Conservation (phyloP, 2,329 filamentous ascomycete species). For the Talaromyces sp. region DNA sequence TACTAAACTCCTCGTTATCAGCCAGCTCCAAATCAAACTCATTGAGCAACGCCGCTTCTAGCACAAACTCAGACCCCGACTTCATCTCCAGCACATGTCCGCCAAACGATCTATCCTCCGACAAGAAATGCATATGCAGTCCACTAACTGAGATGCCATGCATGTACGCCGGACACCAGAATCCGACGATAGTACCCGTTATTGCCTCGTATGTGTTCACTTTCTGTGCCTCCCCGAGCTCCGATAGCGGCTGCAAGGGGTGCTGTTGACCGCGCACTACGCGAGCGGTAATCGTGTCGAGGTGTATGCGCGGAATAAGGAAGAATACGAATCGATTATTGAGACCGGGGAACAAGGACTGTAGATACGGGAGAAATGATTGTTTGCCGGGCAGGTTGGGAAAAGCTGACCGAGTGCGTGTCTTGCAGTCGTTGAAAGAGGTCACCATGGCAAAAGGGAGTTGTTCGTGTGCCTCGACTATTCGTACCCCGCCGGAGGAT, state of each 20-base stretch:
- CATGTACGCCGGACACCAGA: constrained; percentile 15
- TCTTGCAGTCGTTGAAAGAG: constrained; percentile 10
- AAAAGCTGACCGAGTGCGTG: constrained; percentile 7
- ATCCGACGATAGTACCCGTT: constrained; percentile 11
- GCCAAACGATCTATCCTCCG: constrained; percentile 11
- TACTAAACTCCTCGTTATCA: constrained; percentile 9
- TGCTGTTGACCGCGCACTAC: constrained; percentile 16
- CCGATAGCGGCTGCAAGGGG: constrained; percentile 12
- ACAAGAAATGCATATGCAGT: constrained; percentile 16
- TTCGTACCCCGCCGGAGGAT: constrained; percentile 3
- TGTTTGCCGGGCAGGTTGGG: constrained; percentile 8
- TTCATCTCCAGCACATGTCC: constrained; percentile 14
- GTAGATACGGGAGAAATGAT: constrained; percentile 5
- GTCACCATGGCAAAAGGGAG: constrained; percentile 15
- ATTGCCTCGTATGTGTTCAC: constrained; percentile 9
- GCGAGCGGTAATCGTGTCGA: constrained; percentile 12
- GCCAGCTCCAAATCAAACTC: constrained; percentile 13
- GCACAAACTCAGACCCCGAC: not conserved
- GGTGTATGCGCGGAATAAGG: constrained; percentile 1
- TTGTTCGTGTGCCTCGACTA: constrained; percentile 10
- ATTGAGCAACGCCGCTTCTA: constrained; percentile 12
- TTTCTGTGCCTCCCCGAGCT: constrained; percentile 13
- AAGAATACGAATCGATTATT: constrained; percentile 13
- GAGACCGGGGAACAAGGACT: not conserved
- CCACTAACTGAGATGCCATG: constrained; percentile 13